Percentiles rank a stretch among this genome's conserved stretches.
Conservation (phyloP, 2,329 filamentous ascomycete species). For the Tolypocladium amazonense region DNA sequence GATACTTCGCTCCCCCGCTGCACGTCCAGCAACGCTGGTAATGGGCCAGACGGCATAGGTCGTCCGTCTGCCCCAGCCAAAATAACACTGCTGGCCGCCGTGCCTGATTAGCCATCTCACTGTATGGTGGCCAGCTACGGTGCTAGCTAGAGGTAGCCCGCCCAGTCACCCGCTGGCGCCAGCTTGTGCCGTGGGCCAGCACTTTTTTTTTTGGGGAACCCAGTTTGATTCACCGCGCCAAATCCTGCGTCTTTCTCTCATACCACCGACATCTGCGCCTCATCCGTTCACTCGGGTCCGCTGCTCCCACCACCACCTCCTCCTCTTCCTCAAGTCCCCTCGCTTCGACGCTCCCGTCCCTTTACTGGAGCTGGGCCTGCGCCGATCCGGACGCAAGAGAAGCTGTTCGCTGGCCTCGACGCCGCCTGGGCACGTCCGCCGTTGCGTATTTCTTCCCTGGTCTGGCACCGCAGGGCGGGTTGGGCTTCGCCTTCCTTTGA, state of each 20-base stretch:
- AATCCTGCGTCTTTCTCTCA: constrained; percentile 15
- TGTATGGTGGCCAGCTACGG: not conserved
- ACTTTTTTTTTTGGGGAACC: constrained; percentile 12
- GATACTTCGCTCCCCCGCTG: not conserved
- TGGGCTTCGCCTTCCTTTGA: constrained; percentile 6
- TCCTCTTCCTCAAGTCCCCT: constrained; percentile 9
- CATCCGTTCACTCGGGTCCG: constrained; percentile 2
- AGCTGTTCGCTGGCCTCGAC: not conserved
- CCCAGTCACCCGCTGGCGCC: not conserved
- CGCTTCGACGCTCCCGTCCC: not conserved
- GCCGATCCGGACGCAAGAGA: not conserved
- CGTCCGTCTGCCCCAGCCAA: not conserved
- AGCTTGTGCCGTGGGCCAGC: constrained; percentile 7
- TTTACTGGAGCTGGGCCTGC: not conserved
- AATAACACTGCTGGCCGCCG: not conserved
- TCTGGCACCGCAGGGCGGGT: constrained; percentile 12
- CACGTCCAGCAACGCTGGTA: not conserved
- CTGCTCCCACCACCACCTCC: constrained; percentile 7
- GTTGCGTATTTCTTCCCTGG: constrained; percentile 3
- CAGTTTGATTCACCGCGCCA: constrained; percentile 16
- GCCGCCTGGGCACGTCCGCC: not conserved
- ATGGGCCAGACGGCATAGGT: not conserved
- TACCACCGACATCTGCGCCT: constrained; percentile 15
- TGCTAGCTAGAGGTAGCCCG: not conserved
- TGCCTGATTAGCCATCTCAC: not conserved